Base-by-base conservation (phyloP, 371 early-diverging fungal species). In the Sporodiniella umbellata region DNA sequence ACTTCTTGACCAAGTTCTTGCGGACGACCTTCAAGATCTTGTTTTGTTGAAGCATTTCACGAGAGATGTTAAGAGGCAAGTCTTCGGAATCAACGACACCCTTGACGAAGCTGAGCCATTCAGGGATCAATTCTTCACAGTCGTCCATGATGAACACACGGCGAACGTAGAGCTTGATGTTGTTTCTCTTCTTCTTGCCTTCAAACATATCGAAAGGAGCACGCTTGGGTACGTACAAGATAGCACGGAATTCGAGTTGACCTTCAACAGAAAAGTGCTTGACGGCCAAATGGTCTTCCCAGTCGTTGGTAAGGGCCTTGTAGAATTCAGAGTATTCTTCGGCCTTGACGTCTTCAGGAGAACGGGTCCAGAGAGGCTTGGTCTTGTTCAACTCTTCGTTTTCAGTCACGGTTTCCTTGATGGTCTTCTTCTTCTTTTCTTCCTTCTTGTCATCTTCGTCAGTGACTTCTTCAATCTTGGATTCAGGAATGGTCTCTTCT, bases 91-190 rank as follows among this genome's bases (percentile, higher is more conserved):
- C 88, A 37, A 95, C 85, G 40, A 92, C 79, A 56, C 92, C 93
- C 71, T 83, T 84, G 62, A 78, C 56, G 48, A 81, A 81, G 62
- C 61, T 64, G 58, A 80, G 70, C 70, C 66, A 88, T 58, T 70
- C 78, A 46, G 79, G 90, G 60, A 81, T 73, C 64, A 84, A 72
- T 43, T 83, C 83, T 6, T 69, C 70, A 52, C 88, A 75, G 58
- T 92, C 92, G 56, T 91, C 93, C 62, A 90, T 92, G 66, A 95
- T 89, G 74, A 93, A 92, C 40, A 95, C 93, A 62, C 90, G 88
- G 33, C 83, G 79, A 28, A 89, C 89, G 70, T 87, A 93, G 35
- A 95, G 72, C 75, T 90, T 88, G 68, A 95, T 85, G 79, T 86
- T 88, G 66, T 80, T 76, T 50, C 87, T 81, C 66, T 72, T 75